Evolutionary conservation across 192 early-diverging fungal genomes (phyloP), one percentile per base, ranked within the genome.

Genomic region (Physocladia obscura): DNA sequence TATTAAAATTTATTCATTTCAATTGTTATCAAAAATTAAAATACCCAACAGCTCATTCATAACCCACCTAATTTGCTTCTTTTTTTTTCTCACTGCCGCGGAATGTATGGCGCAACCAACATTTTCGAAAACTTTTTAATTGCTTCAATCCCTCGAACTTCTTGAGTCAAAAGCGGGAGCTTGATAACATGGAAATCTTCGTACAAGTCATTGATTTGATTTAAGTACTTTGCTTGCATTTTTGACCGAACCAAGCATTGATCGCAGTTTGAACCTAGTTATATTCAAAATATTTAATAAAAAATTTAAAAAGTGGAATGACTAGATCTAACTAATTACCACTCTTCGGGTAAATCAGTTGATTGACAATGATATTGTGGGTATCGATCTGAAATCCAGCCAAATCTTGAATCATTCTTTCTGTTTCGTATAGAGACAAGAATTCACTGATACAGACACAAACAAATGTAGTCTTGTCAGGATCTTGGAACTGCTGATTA

Each of bases 371-470:
- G 76, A 99, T 98, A 75, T 98, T 99, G 84, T 99, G 96, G 4
- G 96, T 98, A 74, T 99, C 97, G 49, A 99, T 99, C 49, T 94
- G 85, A 75, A 94, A 98, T 15, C 90, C 88, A 6, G 96, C 97
- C 72, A 99, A 87, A 82, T 99, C 97, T 80, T 99, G 97, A 74
- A 99, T 96, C 91, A 99, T 93, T 57, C 97, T 88, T 79, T 99
- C 97, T 0, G 97, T 99, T 74, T 99, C 97, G 82, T 99, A 99
- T 35, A 99, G 84, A 24, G 97, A 99, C 76, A 99, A 86, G 84
- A 99, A 99, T 77, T 99, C 97, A 35, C 94, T 91, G 69, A 99
- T 99, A 77, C 96, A 98, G 37, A 99, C 96, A 81, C 97, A 99
- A 55, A 99, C 88, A 81, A 99, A 99, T 0, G 97, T 99, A 0